Base-by-base conservation (phyloP, 1,284 basidiomycete genomes). In the Porphyrellus sp. region DNA sequence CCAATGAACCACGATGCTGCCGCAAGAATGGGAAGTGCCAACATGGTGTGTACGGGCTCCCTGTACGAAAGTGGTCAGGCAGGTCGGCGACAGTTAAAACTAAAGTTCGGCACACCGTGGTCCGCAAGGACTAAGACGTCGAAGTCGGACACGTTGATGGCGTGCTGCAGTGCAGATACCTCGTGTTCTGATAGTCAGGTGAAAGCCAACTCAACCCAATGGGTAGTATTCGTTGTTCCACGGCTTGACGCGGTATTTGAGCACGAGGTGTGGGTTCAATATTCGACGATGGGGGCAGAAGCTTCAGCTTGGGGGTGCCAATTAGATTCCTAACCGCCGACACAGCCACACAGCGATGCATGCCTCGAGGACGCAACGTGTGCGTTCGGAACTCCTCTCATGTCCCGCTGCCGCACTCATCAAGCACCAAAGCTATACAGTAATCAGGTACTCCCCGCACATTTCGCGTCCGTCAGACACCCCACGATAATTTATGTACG, bases 351-450 rank as follows among this genome's bases (percentile, higher is more conserved):
- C 8, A 21, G 7, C 18, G 20, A 11, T 20, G 43, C 28, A 42
- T 35, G 59, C 63, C 63, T 62, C 63, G 56, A 62, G 61, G 63
- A 44, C 34, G 20, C 47, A 59, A 65, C 63, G 52, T 63, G 61
- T n/a, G 24, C 7, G 9, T 39, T 41, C 37, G n/a, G 28, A 59
- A 35, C 45, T 24, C 37, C 27, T 27, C 24, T 20, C 16, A 28
- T 46, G 33, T 8, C 31, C 31, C 31, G 16, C 23, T 41, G 12
- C 39, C 53, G 42, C 43, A 44, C 12, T 57, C 33, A 53, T 46
- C 39, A 47, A 21, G 16, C 12, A 21, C 52, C 40, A 34, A 45
- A 48, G 28, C 38, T 33, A 42, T 47, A 35, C 28, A 39, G 11
- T n/a, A 38, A 37, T 37, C 8, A 34, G 35, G 35, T 21, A 21